Evolutionary conservation across 371 early-diverging fungal species (phyloP).

Genomic region (Chytridiales sp.): DNA sequence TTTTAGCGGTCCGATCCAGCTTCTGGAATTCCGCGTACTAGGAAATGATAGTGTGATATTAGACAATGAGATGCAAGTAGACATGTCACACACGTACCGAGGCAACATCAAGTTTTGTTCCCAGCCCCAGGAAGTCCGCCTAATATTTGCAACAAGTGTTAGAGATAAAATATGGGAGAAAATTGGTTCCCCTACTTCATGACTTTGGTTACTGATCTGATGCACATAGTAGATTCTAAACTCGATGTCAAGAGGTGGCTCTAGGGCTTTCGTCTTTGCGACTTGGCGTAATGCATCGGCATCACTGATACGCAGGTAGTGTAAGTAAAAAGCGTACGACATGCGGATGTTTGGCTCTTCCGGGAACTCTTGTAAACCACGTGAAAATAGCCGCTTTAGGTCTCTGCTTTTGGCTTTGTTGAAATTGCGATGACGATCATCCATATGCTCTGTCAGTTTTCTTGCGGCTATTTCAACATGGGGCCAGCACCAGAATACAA

Average conservation of each 20-base stretch:
- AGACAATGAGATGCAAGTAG: no score
- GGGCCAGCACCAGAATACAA: background rate
- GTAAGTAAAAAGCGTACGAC: background rate
- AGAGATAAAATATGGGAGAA: no score
- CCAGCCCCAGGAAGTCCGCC: constrained; percentile 2
- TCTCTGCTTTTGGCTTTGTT: background rate
- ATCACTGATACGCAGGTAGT: background rate
- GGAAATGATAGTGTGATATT: background rate
- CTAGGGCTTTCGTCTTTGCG: background rate
- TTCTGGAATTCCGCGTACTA: constrained; percentile 14
- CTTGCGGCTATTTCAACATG: constrained; percentile 9
- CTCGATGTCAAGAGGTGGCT: background rate
- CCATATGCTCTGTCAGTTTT: background rate
- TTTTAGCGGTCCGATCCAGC: constrained; percentile 7
- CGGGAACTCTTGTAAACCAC: constrained; percentile 5
- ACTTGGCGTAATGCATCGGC: background rate
- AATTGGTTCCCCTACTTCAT: background rate
- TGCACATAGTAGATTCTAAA: background rate
- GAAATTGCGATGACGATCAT: background rate
- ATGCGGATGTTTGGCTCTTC: background rate
- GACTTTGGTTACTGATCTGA: background rate
- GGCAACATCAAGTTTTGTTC: background rate
- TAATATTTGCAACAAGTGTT: background rate
- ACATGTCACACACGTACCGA: background rate
- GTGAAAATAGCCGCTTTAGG: background rate